Percentiles rank a stretch among this genome's conserved stretches.
These are phyloP conservation scores for Claviceps digitariae DNA, from an alignment of 2,329 filamentous ascomycete genomes.

Conservation along the genomic window DNA sequence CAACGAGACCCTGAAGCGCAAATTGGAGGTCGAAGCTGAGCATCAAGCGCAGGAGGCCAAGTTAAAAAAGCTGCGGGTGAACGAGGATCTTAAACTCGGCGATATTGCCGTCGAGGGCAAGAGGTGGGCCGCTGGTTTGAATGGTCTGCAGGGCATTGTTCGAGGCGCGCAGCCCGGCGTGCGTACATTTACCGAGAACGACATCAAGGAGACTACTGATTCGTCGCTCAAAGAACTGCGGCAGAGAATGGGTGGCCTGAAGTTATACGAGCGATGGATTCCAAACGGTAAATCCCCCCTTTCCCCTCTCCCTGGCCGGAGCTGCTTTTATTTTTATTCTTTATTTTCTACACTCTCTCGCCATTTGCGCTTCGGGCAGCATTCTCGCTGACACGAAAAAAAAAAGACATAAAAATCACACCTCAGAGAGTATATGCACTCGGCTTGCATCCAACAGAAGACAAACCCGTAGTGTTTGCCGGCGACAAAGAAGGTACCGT, in stretches of 20 bases:
- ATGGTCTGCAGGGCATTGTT: slow-evolving; percentile 45
- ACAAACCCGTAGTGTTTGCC: slow-evolving; percentile 82
- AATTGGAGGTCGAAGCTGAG: slow-evolving; percentile 35
- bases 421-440: slow-evolving; percentile 80
- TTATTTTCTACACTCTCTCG: no score
- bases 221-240: slow-evolving; percentile 60
- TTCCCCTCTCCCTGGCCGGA: no score
- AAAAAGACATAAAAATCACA: slow-evolving; percentile 72
- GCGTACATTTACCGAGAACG: slow-evolving; percentile 74
- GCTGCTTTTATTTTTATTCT: no score
- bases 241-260: slow-evolving; percentile 61
- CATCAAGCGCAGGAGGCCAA: slow-evolving; percentile 26
- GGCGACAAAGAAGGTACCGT: slow-evolving; percentile 88
- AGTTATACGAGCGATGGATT: slow-evolving; percentile 71
- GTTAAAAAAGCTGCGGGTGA: slow-evolving; percentile 44
- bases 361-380: no score
- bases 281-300: slow-evolving; percentile 47
- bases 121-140: slow-evolving; percentile 55
- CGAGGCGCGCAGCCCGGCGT: slow-evolving; percentile 66
- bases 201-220: slow-evolving; percentile 67
- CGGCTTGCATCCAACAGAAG: slow-evolving; percentile 72
- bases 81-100: slow-evolving; percentile 52
- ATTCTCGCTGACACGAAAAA: background rate
- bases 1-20: slow-evolving; percentile 32
- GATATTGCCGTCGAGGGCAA: slow-evolving; percentile 72